Percentiles rank a stretch among this genome's conserved stretches.
Conservation (phyloP, 345 rosid genomes). For the Aethionema arabicum region DNA sequence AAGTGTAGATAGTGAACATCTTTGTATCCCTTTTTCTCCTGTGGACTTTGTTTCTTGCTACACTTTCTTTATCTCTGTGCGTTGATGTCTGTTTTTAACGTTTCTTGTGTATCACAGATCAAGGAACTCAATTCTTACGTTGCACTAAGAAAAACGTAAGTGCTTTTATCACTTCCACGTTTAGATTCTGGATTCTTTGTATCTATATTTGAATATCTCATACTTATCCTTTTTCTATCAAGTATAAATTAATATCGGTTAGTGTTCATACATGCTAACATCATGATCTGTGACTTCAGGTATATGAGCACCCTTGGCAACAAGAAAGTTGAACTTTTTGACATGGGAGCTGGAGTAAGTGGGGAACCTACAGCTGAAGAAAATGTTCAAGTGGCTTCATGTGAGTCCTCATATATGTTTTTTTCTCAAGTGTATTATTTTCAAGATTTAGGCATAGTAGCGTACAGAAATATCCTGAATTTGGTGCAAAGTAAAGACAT, state of each 20-base stretch:
- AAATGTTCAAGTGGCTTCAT: conserved; percentile 84
- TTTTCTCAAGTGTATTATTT: conserved; percentile 1
- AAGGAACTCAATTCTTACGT: conserved; percentile 95
- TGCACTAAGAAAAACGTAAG: conserved; percentile 91
- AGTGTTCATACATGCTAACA: conserved; percentile 22
- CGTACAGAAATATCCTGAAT: conserved; percentile 3
- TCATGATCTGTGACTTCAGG: conserved; percentile 44
- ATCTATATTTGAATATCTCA: neutral
- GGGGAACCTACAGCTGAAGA: conserved; percentile 79
- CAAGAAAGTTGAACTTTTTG: conserved; percentile 88
- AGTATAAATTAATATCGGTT: neutral
- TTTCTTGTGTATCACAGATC: conserved; percentile 53
- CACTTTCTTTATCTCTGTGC: conserved; percentile 3
- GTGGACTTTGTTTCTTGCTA: conserved; percentile 1
- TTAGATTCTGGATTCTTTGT: conserved; percentile 1
- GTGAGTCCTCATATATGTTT: conserved; percentile 43
- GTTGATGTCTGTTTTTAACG: conserved; percentile 9
- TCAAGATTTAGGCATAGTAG: neutral
- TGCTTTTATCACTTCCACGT: conserved; percentile 10
- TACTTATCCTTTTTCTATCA: neutral
- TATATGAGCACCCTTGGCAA: conserved; percentile 85
- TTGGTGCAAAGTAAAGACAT: neutral
- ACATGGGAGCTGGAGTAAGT: conserved; percentile 88
- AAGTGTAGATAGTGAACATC: conserved; percentile 3
- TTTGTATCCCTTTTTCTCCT: neutral